Base-by-base conservation (phyloP, 371 early-diverging fungal genomes). In the Saksenaea oblongispora region DNA sequence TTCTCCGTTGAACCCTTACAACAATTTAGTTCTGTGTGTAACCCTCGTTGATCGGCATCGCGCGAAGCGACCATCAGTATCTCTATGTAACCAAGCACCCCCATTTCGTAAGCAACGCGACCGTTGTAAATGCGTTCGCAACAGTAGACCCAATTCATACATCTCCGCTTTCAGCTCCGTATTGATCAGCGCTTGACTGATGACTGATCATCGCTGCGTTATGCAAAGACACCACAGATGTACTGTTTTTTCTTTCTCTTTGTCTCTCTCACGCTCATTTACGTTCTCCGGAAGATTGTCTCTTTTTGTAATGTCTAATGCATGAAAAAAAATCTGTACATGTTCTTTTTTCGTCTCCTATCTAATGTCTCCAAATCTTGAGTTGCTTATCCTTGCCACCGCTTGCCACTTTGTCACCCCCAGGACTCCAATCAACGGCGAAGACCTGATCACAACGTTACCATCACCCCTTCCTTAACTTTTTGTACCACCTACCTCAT, bases 401-500 rank as follows among this genome's bases (percentile, higher is more conserved):
- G 82, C 93, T 93, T 26, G 92, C 95, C 4, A 94, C 95, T 42
- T 90, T 87, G 65, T 96, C 95, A 44, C 94, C 95, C 36, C 85
- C 84, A 8, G 98, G 97, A 59, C 90, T 89, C 98, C 98, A 97
- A 76, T 97, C 98, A 13, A 96, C 95, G 22, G 93, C 84, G 74
- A 88, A 97, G n/a, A 98, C 96, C 74, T 79, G 27, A 47, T 47
- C 27, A 27, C 34, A 31, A 58, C 11, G 35, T 42, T 55, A 63
- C 44, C 0, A 31, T 53, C 18, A n/a, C 44, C 54, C 9, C 22
- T 24, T 26, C 11, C 5, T 34, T 22, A 22, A 9, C n/a, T 57
- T 28, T 13, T 41, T 57, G 27, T 17, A 34, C 37, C 3, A 44
- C 61, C 28, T 59, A 74, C 83, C 73, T 96, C 97, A 69, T 97